Conservation (phyloP, 805 yeast genomes). For the Starmerella tilneyi region DNA sequence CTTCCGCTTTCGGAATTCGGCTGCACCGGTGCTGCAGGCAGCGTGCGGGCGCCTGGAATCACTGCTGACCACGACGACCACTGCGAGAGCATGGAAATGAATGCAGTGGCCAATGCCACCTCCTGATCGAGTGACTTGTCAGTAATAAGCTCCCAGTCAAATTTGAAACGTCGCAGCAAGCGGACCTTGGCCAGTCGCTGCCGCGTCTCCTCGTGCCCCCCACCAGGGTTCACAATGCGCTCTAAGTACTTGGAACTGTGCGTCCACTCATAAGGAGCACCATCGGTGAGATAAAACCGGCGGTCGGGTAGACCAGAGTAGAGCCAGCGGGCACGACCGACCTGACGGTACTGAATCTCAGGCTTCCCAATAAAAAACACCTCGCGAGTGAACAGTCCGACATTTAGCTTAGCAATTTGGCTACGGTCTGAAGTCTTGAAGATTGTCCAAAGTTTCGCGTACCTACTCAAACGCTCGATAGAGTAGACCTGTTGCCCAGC, state of each 20-base stretch:
- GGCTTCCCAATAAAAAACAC: conserved; percentile 30
- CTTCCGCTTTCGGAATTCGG: too few relatives aligned
- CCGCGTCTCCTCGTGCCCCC: conserved; percentile 45
- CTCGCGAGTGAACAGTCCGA: conserved; percentile 39
- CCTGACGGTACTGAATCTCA: conserved; percentile 34
- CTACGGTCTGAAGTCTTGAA: conserved; percentile 36
- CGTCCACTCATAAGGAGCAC: conserved; percentile 49
- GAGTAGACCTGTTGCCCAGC: conserved; percentile 39
- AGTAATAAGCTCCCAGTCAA: conserved; percentile 49
- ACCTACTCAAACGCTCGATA: conserved; percentile 42
- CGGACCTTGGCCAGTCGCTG: conserved; percentile 47
- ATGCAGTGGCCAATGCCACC: conserved; percentile 49
- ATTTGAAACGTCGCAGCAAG: conserved; percentile 47
- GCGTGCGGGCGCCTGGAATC: conserved; percentile 12
- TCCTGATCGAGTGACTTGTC: conserved; percentile 43
- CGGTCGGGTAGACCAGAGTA: conserved; percentile 35
- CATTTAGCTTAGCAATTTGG: conserved; percentile 44
- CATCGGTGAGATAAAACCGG: conserved; percentile 45
- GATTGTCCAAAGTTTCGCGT: conserved; percentile 46
- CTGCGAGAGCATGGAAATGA: conserved; percentile 51
- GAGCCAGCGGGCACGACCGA: conserved; percentile 35
- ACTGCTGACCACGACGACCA: conserved; percentile 39
- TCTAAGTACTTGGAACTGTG: conserved; percentile 44
- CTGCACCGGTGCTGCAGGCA: conserved; percentile 3
- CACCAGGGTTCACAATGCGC: conserved; percentile 44